Percentiles rank a stretch among this genome's conserved stretches.
Conservation (phyloP, 768 basidiomycete species). For the Rhodocollybia butyracea region DNA sequence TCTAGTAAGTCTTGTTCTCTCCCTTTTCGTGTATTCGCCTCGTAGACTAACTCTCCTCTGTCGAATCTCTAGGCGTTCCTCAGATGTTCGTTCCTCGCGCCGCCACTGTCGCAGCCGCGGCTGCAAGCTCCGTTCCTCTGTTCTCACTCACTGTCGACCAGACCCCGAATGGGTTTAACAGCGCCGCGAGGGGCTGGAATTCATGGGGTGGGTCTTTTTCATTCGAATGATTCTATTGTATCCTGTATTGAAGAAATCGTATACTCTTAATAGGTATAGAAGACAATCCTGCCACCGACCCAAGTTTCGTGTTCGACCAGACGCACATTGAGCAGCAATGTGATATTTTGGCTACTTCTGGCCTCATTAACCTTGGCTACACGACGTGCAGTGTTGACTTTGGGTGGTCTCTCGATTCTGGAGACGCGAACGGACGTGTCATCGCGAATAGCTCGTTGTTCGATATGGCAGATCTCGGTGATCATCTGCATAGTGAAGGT, state of each 20-base stretch:
- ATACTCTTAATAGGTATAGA: conserved; percentile 9
- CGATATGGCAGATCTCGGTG: conserved; percentile 3
- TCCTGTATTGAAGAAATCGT: too few species aligned
- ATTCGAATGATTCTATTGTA: too few species aligned
- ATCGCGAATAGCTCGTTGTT: conserved; percentile 5
- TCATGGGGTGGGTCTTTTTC: too few species aligned
- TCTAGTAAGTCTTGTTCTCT: too few species aligned
- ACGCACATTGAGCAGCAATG: conserved; percentile 5
- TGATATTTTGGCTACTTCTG: conserved; percentile 3
- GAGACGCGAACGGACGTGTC: conserved; percentile 11
- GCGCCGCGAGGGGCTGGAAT: conserved; percentile 9
- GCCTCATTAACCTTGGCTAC: neutral
- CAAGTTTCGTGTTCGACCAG: conserved; percentile 6
- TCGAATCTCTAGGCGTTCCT: too few species aligned
- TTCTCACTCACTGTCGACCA: conserved; percentile 5
- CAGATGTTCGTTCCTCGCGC: conserved; percentile 7
- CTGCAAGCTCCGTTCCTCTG: conserved; percentile 3
- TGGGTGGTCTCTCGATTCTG: conserved; percentile 11
- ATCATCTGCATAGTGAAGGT: conserved; percentile 9
- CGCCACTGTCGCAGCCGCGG: neutral
- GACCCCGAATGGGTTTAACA: conserved; percentile 7
- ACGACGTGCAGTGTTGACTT: conserved; percentile 8
- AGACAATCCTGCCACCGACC: conserved; percentile 6
- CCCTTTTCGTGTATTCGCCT: too few species aligned
- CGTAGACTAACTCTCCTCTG: too few species aligned